phyloP scores from a whole-genome alignment of 2,329 filamentous ascomycete species.

The Helotiales sp. region DNA sequence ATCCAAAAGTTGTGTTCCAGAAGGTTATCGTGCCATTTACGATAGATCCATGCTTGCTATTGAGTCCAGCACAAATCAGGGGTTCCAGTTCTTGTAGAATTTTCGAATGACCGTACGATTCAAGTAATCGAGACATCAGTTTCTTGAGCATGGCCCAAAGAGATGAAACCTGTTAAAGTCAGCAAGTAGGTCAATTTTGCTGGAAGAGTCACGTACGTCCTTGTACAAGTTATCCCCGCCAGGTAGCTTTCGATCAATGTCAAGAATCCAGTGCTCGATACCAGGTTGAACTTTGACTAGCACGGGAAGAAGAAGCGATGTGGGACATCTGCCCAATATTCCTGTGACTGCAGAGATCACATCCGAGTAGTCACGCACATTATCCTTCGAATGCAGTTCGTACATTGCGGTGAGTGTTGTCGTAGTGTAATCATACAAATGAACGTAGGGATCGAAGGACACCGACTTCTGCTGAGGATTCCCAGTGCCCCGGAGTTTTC shows the following conservation, averaged over 20 bases:
- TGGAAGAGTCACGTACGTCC: slow-evolving; percentile 49
- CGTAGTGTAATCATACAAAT: slow-evolving; percentile 66
- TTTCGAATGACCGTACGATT: slow-evolving; percentile 43
- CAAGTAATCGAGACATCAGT: slow-evolving; percentile 44
- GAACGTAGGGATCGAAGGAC: slow-evolving; percentile 65
- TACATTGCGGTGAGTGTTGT: slow-evolving; percentile 59
- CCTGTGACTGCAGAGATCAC: slow-evolving; percentile 52
- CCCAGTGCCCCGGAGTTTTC: slow-evolving; percentile 67
- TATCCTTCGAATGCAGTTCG: slow-evolving; percentile 46
- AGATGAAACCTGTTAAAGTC: background rate
- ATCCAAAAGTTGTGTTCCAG: slow-evolving; percentile 76
- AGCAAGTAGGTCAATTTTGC: background rate
- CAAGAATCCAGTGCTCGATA: slow-evolving; percentile 67
- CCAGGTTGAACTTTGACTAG: slow-evolving; percentile 66
- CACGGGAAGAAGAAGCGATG: slow-evolving; percentile 57
- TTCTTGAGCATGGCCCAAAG: slow-evolving; percentile 57
- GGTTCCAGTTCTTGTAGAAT: slow-evolving; percentile 60
- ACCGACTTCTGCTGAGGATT: slow-evolving; percentile 48
- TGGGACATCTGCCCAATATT: slow-evolving; percentile 47
- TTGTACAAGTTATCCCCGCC: slow-evolving; percentile 49
- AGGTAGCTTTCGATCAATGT: slow-evolving; percentile 53
- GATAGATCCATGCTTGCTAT: slow-evolving; percentile 59
- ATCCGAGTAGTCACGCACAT: slow-evolving; percentile 51
- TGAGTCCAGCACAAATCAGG: slow-evolving; percentile 61
- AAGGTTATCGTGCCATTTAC: slow-evolving; percentile 59